These are phyloP conservation scores for Schizophyllum commune DNA, from an alignment of 1,284 basidiomycete species.

Conservation along the genomic window DNA sequence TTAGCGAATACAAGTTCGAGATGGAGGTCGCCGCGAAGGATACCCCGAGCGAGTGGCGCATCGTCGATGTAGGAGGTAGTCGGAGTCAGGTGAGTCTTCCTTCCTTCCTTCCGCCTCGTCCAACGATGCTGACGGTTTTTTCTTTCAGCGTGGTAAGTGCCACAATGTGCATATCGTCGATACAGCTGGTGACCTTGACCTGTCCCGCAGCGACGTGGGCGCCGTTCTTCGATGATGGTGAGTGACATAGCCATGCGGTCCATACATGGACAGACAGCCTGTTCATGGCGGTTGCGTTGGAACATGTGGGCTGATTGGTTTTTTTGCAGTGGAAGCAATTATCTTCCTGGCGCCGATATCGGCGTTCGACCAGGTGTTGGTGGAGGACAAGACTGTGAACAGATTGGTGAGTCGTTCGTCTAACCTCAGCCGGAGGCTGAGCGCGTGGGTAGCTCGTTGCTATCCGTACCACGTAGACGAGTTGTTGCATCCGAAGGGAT, in stretches of 20 bases:
- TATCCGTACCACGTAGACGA: neutral
- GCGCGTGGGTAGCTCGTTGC: neutral
- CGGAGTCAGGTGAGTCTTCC: constrained; percentile 53
- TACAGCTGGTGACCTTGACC: constrained; percentile 4
- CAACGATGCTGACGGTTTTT: neutral
- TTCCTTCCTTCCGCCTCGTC: constrained; percentile 5
- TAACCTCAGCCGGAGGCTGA: neutral
- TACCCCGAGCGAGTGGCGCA: constrained; percentile 69
- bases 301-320: constrained; percentile 3
- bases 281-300: neutral
- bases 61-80: constrained; percentile 73
- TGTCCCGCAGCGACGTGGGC: constrained; percentile 47
- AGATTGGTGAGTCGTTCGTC: constrained; percentile 41
- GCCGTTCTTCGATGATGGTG: constrained; percentile 71
- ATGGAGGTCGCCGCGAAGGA: constrained; percentile 65
- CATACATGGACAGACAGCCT: neutral
- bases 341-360: constrained; percentile 78
- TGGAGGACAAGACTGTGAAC: constrained; percentile 64
- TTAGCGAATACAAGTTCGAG: constrained; percentile 71
- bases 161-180: neutral
- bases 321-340: constrained; percentile 54
- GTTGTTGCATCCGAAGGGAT: neutral
- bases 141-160: constrained; percentile 30
- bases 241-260: constrained; percentile 11
- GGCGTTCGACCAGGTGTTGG: constrained; percentile 68